phyloP scores from a whole-genome alignment of 1,284 basidiomycete genomes.

The Apiotrichum gamsii region DNA sequence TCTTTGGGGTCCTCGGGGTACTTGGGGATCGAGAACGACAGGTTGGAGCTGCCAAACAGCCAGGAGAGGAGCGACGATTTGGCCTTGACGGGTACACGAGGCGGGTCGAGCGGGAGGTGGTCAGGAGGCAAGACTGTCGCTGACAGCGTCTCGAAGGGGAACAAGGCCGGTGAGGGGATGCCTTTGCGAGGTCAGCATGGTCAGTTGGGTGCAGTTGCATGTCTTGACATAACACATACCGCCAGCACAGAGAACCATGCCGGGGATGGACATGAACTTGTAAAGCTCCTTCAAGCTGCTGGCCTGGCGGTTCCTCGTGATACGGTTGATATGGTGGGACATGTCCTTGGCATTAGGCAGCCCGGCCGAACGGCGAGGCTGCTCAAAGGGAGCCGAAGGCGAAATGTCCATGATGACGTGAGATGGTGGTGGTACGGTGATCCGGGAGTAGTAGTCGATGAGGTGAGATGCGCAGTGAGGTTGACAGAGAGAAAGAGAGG shows the following conservation, averaged over 20 bases:
- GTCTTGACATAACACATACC: conserved; percentile 4
- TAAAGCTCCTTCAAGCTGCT: conserved; percentile 59
- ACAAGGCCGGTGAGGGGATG: conserved; percentile 47
- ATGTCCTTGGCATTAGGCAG: conserved; percentile 53
- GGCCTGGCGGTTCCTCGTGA: conserved; percentile 53
- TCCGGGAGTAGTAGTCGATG: no score
- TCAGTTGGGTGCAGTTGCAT: neutral
- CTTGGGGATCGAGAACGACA: conserved; percentile 58
- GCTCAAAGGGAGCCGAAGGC: neutral
- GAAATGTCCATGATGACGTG: conserved; percentile 2
- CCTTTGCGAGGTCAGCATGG: conserved; percentile 10
- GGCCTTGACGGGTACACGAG: conserved; percentile 42
- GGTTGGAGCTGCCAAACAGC: conserved; percentile 52
- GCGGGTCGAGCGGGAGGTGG: conserved; percentile 52
- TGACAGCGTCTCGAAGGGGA: conserved; percentile 48
- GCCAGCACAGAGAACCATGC: conserved; percentile 25
- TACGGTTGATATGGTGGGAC: conserved; percentile 56
- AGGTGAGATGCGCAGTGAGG: no score
- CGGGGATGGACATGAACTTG: conserved; percentile 33
- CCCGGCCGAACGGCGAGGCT: no score
- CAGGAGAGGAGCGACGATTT: conserved; percentile 55
- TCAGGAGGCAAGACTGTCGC: conserved; percentile 36
- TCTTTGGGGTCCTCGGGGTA: conserved; percentile 38
- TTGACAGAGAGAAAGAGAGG: no score
- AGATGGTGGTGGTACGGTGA: no score